Base-by-base conservation (phyloP, 1,284 basidiomycete species). In the Sanguinoderma infundibulare region DNA sequence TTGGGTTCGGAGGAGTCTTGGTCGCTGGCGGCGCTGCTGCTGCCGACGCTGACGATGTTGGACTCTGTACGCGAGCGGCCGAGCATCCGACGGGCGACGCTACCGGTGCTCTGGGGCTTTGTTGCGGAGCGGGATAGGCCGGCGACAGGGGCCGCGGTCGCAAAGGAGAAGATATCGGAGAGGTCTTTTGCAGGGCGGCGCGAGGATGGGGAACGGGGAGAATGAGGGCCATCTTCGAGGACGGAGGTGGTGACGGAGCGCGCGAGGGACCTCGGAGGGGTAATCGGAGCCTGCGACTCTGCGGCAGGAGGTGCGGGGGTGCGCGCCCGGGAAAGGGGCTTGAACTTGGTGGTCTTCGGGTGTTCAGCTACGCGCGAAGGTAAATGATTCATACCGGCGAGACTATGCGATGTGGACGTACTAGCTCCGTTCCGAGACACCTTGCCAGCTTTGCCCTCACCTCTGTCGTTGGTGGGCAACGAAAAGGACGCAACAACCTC, bases 51-150 rank as follows among this genome's bases (percentile, higher is more conserved):
- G 49, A 78, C 78, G 44, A 88, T 71, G 1, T 81, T 83, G 0
- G 85, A 78, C 36, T 90, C 87, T 0, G 89, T 90, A 56, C 78
- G 72, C 2, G 79, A 75, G 2, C 80, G 76, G 26, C 75, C 74
- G 4, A 83, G 76, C 82, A 83, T 83, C 14, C 79, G 79, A 54
- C 77, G 79, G 9, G 78, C 74, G 14, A 82, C 47, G 35, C 75
- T 60, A n/a, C n/a, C n/a, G n/a, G n/a, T n/a, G 12, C 36, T 61
- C 46, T 69, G 66, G 1, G 62, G 20, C 28, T 69, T 70, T 14
- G 59, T 28, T 3, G 39, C 12, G 1, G 35, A 24, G 8, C 59
- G 35, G 7, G 59, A 53, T 2, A 62, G 50, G 5, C 51, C 52
- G 32, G 42, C 44, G 20, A 30, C 39, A 8, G 59, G 44, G 3